These are phyloP conservation scores for Blastocystis sp. DNA, from an alignment of 352 stramenopile genomes.

Conservation along the genomic window DNA sequence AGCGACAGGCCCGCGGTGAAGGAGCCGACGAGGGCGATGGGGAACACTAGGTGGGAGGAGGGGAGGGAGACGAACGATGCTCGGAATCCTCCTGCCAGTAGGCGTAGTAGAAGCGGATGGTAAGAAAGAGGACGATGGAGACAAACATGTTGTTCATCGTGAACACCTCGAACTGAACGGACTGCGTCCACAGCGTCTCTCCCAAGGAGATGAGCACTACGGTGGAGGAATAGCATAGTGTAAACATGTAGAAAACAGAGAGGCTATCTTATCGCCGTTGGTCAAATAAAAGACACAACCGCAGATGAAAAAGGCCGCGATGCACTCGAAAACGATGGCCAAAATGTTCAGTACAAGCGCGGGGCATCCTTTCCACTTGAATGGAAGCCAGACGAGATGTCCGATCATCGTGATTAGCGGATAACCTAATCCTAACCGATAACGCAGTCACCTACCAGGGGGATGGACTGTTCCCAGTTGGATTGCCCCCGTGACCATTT, in stretches of 20 bases:
- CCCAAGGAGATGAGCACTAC: slow-evolving; percentile 67
- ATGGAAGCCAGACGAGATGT: slow-evolving; percentile 39
- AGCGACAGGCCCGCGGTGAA: slow-evolving; percentile 44
- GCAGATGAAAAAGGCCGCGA: slow-evolving; percentile 29
- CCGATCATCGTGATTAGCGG: slow-evolving; percentile 65
- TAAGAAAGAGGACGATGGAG: slow-evolving; percentile 48
- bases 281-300: slow-evolving; percentile 55
- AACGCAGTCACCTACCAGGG: slow-evolving; percentile 11
- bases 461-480: slow-evolving; percentile 56
- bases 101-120: slow-evolving; percentile 41
- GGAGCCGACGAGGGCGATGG: slow-evolving; percentile 18
- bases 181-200: slow-evolving; percentile 54
- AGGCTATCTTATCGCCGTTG: slow-evolving; percentile 27
- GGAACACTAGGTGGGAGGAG: slow-evolving; percentile 37
- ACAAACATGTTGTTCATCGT: slow-evolving; percentile 69
- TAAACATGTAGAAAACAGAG: slow-evolving; percentile 35
- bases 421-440: slow-evolving; percentile 17
- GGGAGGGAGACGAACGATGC: neutral
- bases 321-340: slow-evolving; percentile 42
- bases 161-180: slow-evolving; percentile 69
- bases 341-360: slow-evolving; percentile 53
- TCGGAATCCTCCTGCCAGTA: slow-evolving; percentile 56
- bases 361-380: slow-evolving; percentile 9
- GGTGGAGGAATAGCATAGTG: neutral
- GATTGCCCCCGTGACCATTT: slow-evolving; percentile 41